Evolutionary conservation across 2,329 filamentous ascomycete genomes (phyloP), one percentile per base, ranked within the genome.

Genomic region (Samsoniella hepiali): DNA sequence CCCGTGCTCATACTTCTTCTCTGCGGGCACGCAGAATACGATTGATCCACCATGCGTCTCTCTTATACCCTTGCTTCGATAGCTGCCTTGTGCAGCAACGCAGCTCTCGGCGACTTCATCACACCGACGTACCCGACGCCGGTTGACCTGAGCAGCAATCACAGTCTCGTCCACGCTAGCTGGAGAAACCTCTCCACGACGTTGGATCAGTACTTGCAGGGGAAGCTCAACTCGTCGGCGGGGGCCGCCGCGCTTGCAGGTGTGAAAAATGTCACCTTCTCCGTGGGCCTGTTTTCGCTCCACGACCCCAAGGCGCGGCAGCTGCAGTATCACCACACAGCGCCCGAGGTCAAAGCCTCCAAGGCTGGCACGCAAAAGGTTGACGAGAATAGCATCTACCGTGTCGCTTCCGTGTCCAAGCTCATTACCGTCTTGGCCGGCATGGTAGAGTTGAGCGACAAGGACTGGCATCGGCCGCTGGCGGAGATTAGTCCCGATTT

Each of bases 371-470:
- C 51, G 13, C 38, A 44, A 7, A 55, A 29, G 13, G 51, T 62
- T 0, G 42, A 62, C 15, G 60, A 56, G 42, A 38, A 56, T 32
- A 62, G 51, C 32, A 62, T 62, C 11, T 62, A 62, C 27, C 60
- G 60, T 17, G 42, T 56, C 42, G 60, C 60, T 22, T 62, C 50
- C 10, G 44, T 62, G 22, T 54, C 60, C 3, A 62, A 62, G 51
- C 53, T 62, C 22, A 32, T 62, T 6, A 62, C 60, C 3, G 29
- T 38, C 9, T 62, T 55, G 17, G 51, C 60, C 5, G 60, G 51
- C 32, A 13, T 55, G 53, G n/a, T 56, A 17, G 10, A 38, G 42
- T 51, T 55, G 22, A 22, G 42, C 3, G 60, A 56, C n/a, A 5
- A 40, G 15, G 51, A 62, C 34, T 62, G 60, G 60, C 38, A 62